Evolutionary conservation across 306 rosid species (phyloP), one percentile per base, ranked within the genome.

Genomic region (Mimosa bimucronata): DNA sequence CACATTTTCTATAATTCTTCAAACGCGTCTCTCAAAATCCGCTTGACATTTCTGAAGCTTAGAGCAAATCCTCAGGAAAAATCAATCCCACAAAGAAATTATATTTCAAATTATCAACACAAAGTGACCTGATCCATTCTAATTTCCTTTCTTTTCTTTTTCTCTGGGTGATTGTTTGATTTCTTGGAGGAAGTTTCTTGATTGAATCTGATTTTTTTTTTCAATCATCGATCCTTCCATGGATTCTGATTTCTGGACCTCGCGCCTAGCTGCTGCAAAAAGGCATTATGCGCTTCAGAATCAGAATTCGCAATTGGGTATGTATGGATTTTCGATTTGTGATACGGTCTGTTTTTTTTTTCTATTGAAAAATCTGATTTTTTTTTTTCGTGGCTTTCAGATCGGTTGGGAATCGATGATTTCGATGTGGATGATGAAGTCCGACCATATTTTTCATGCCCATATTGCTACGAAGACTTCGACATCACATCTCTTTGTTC

Each of bases 161-260:
- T 19, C 28, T 28, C 42, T 18, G 19, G 69, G 74, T 61, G 37
- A 38, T 55, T 31, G 16, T 53, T 65, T 25, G 60, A 34, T 77
- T 61, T n/a, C 53, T 74, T 68, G 77, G 48, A 83, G 34, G 80
- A 9, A 15, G 73, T 66, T 77, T 42, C 48, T 68, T 73, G 0
- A 73, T 74, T 53, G 19, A 12, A 75, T 26, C 38, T 16, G 28
- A 25, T 52, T 16, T 41, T n/a, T 31, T 18, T 2, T 7, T 19
- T 60, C 28, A 50, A 7, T 76, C 73, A 12, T 83, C 77, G 83
- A 78, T 83, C 86, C 85, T 80, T 83, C 82, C 77, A 94, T 95
- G 98, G 98, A 94, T 81, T 84, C 98, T 81, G 98, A 95, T 53
- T 92, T 91, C 83, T 92, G 95, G 98, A 86, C 97, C 83, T 87